Evolutionary conservation across 2,329 filamentous ascomycete genomes (phyloP), one percentile per base, ranked within the genome.

Genomic region (Verticillium zaregamsianum): DNA sequence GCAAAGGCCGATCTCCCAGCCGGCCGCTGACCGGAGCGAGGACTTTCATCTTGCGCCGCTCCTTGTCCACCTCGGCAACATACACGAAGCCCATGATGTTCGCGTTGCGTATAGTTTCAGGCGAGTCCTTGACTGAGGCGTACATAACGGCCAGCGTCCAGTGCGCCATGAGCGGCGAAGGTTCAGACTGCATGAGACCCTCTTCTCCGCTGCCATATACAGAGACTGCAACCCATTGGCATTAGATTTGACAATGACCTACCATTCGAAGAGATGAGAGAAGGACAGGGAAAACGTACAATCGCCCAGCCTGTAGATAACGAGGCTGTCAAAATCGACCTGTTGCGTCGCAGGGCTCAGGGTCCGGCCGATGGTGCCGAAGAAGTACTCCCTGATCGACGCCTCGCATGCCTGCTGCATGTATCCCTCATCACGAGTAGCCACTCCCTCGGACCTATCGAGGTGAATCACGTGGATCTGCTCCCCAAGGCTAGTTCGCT

Each of bases 41-140:
- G 23, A 98, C 81, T 70, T 91, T 90, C 35, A 97, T 81, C 73
- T 91, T 90, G 67, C 87, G 87, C 74, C 90, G 90, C 68, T 90
- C 89, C 71, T 92, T 90, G 70, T 99, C 93, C 4, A 98, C 92
- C 64, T 97, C 92, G 1, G 92, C 90, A 17, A 98, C 90, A 70
- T 97, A 97, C 33, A 97, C 84, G 71, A 96, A 99, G 0, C 95
- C 95, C 84, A 96, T 90, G 33, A 98, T 88, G 61, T 89, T 90
- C 8, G 93, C 88, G 68, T 93, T 90, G 14, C 92, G 85, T 55
- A 98, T 88, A 1, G 86, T 84, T 57, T 91, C 87, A 7, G 90
- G 84, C 1, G 84, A 78, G 64, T 95, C 92, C 56, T 85, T 87
- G 0, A 85, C 76, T 2, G 86, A 83, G 55, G 90, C 92, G 71